Evolutionary conservation across 164 flowering plant species (phyloP), one percentile per base, ranked within the genome.

Genomic region (Houttuynia cordata): DNA sequence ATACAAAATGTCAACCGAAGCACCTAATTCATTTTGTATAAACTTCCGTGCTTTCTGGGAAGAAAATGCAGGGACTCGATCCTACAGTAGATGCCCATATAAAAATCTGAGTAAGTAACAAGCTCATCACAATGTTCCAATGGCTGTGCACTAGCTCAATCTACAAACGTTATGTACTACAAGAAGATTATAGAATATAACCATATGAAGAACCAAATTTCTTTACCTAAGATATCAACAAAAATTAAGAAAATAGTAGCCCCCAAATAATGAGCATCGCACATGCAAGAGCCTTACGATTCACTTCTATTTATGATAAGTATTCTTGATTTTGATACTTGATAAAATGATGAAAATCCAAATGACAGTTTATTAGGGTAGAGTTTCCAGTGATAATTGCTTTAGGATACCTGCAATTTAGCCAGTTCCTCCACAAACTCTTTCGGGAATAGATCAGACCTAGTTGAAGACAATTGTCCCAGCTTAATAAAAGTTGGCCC

Each of bases 401-500:
- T 30, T 30, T 6, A 30, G 37, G 37, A 30, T 83, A 93, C 98
- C 98, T 93, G 99, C 75, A 93, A 71, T 74, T 93, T 93, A 60
- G 95, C 87, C 63, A 93, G 94, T 77, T 93, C 99, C 59, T 90
- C 89, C 40, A 90, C 94, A 73, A 79, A 93, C 70, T 90, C 97
- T 40, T 73, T 73, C 0, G 99, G 99, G 72, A 93, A 87, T 45
- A 93, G 78, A 78, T 93, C 99, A 30, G 96, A 90, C 69, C 97
- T 88, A 62, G 99, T 83, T 42, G 99, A 93, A 25, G 87, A 81
- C 60, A 90, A 67, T 71, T 93, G 97, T 41, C 99, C 99, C 25
- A 93, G 83, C 76, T 93, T 93, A 59, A 93, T 90, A 70, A 93
- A 90, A 64, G 97, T 90, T 24, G 99, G 96, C 42, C 99, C 99